These are phyloP conservation scores for Westerdykella sp. DNA, from an alignment of 2,329 filamentous ascomycete genomes.

Conservation along the genomic window DNA sequence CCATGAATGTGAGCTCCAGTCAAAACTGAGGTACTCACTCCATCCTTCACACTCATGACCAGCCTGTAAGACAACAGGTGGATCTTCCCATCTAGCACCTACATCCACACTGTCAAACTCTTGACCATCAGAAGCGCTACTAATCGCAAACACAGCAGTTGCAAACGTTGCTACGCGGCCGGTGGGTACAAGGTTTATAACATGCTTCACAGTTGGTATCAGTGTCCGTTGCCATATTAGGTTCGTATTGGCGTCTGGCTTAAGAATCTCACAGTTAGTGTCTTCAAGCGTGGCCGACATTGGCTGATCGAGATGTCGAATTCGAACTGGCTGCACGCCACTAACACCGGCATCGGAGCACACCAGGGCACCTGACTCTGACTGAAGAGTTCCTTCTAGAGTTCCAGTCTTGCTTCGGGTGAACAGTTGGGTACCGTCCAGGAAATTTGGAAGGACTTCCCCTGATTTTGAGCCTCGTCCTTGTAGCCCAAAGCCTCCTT, in stretches of 20 bases:
- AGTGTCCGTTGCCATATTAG: constrained; percentile 30
- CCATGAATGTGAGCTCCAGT: too few species aligned
- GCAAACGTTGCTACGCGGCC: constrained; percentile 4
- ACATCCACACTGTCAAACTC: constrained; percentile 13
- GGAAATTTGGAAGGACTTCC: constrained; percentile 11
- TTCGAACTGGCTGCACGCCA: constrained; percentile 14
- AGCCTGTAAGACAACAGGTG: constrained; percentile 8
- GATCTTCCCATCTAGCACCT: constrained; percentile 17
- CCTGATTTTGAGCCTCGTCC: constrained; percentile 17
- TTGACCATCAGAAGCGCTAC: constrained; percentile 10
- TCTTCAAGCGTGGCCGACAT: not conserved
- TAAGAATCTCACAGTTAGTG: constrained; percentile 14
- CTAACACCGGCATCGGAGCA: constrained; percentile 25
- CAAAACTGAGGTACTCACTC: too few species aligned
- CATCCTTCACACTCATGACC: too few species aligned
- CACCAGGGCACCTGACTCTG: constrained; percentile 8
- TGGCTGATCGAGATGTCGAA: not conserved
- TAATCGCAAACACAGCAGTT: constrained; percentile 22
- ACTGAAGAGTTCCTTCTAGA: constrained; percentile 16
- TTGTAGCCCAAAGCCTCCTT: constrained; percentile 29
- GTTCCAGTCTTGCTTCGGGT: constrained; percentile 1
- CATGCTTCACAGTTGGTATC: constrained; percentile 19
- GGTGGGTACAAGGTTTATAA: not conserved
- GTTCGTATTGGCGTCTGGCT: constrained; percentile 34
- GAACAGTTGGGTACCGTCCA: not conserved